Conservation (phyloP, 2,329 filamentous ascomycete species). For the Fusarium sambucinum region DNA sequence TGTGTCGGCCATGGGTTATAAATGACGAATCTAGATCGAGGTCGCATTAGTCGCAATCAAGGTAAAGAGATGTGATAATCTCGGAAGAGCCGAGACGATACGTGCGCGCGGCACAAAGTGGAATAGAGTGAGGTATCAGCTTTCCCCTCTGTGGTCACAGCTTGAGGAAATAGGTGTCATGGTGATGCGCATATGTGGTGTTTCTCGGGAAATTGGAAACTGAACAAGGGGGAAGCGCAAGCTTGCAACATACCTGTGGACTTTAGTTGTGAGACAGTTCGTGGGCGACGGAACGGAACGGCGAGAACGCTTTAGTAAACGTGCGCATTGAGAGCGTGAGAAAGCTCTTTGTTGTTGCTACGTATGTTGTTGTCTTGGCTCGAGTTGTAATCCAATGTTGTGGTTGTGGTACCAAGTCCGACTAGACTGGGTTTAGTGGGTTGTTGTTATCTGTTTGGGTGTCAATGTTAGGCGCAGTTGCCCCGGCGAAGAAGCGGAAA, state of each 20-base stretch:
- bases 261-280: constrained; percentile 33
- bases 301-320: constrained; percentile 23
- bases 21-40: constrained; percentile 37
- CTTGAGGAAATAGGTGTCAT: constrained; percentile 22
- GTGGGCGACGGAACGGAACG: constrained; percentile 32
- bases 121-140: constrained; percentile 15
- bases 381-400: constrained; percentile 16
- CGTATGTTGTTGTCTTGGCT: constrained; percentile 20
- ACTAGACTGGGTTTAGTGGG: constrained; percentile 15
- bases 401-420: constrained; percentile 34
- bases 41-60: constrained; percentile 22
- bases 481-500: constrained; percentile 34
- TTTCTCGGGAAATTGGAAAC: constrained; percentile 28
- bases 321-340: constrained; percentile 43
- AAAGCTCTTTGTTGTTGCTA: constrained; percentile 20
- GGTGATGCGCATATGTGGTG: constrained; percentile 31
- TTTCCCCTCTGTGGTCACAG: constrained; percentile 21
- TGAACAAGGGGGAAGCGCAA: constrained; percentile 10
- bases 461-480: constrained; percentile 43
- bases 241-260: constrained; percentile 36
- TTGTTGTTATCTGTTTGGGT: constrained; percentile 34
- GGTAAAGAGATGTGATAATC: constrained; percentile 2
- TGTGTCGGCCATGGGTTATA: constrained; percentile 61
- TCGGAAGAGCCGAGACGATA: constrained; percentile 14
- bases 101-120: constrained; percentile 34